phyloP scores from a whole-genome alignment of 129 eudicot genomes.

The Artemisia annua region DNA sequence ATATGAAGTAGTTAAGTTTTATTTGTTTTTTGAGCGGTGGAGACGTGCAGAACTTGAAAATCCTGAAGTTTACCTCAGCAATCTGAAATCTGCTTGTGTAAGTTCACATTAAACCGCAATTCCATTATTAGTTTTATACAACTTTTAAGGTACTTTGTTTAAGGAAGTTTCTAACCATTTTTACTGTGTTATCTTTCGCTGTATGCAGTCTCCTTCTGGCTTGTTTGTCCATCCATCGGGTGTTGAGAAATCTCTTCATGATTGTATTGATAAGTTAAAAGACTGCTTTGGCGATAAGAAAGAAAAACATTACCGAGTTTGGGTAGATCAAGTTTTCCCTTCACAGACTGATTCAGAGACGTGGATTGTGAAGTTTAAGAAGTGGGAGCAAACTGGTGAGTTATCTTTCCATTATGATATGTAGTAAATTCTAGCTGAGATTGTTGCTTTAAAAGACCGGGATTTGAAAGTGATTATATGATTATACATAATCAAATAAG shows the following conservation, averaged over 20 bases:
- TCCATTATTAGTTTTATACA: neutral
- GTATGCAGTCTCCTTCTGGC: constrained; percentile 58
- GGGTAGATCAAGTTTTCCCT: constrained; percentile 92
- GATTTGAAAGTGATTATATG: too few relatives aligned
- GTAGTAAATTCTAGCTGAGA: neutral
- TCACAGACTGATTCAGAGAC: constrained; percentile 56
- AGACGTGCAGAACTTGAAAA: constrained; percentile 72
- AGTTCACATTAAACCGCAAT: constrained; percentile 19
- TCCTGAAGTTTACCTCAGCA: constrained; percentile 51
- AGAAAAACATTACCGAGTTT: constrained; percentile 65
- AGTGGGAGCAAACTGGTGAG: constrained; percentile 90
- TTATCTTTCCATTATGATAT: constrained; percentile 2
- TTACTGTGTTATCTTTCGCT: constrained; percentile 1
- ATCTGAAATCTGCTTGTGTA: constrained; percentile 69
- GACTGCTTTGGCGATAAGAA: constrained; percentile 68
- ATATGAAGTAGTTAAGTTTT: constrained; percentile 81
- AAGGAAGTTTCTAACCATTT: constrained; percentile 4
- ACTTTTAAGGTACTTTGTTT: neutral
- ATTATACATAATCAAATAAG: too few relatives aligned
- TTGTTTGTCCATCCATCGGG: constrained; percentile 73
- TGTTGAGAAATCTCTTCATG: constrained; percentile 57
- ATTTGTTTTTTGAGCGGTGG: constrained; percentile 84
- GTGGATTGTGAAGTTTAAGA: constrained; percentile 83
- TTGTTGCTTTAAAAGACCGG: too few relatives aligned
- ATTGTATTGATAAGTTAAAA: constrained; percentile 49